A percentile compares a stretch with the other conserved stretches of the same genome.
phyloP scores from a whole-genome alignment of 148 eudicot species.

The Rhododendron vialii region DNA sequence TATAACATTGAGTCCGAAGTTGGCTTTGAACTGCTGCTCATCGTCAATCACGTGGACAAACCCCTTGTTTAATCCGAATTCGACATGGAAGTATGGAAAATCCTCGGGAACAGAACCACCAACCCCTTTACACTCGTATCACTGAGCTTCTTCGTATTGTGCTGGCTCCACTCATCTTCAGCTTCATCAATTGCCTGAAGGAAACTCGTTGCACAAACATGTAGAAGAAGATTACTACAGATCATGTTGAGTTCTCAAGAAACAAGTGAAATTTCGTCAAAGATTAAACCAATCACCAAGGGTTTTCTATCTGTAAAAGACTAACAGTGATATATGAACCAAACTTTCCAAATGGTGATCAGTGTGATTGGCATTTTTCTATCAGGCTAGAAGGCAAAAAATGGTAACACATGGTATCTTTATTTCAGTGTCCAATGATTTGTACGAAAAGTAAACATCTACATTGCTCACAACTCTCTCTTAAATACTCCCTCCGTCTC shows the following conservation, averaged over 20 bases:
- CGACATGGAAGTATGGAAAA: conserved; percentile 90
- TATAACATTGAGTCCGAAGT: too few relatives aligned
- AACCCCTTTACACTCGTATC: too few relatives aligned
- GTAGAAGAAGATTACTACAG: not conserved
- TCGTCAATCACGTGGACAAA: conserved; percentile 12
- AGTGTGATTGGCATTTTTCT: not conserved
- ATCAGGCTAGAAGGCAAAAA: not conserved
- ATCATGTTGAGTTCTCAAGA: not conserved
- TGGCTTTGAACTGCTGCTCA: too few relatives aligned
- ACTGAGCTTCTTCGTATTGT: too few relatives aligned
- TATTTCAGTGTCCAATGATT: not conserved
- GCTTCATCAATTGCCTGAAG: conserved; percentile 86
- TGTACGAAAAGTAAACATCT: not conserved
- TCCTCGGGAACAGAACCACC: conserved; percentile 13
- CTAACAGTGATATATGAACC: too few relatives aligned
- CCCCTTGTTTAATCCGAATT: conserved; percentile 79
- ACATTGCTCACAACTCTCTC: not conserved
- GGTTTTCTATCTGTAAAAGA: too few relatives aligned
- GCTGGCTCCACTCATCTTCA: too few relatives aligned
- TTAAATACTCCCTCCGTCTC: too few relatives aligned
- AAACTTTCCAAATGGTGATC: too few relatives aligned
- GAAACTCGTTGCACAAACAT: not conserved
- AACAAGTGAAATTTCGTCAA: too few relatives aligned
- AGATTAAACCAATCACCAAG: too few relatives aligned
- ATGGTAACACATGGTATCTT: not conserved